A percentile compares a stretch with the other conserved stretches of the same genome.
phyloP scores from a whole-genome alignment of 495 filamentous ascomycete genomes.

The Podospora comata region DNA sequence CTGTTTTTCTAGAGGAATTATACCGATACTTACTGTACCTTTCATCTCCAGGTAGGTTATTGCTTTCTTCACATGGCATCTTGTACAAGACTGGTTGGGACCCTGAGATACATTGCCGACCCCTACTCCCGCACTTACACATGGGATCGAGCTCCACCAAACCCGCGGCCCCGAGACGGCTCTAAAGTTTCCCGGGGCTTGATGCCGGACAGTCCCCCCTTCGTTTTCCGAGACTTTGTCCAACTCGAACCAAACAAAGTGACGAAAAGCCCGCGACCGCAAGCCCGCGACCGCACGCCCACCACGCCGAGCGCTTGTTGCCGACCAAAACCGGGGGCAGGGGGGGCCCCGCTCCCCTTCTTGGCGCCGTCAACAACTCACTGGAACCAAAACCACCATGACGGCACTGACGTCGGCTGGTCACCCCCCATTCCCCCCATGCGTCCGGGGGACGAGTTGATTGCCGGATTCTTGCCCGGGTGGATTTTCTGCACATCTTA shows the following conservation, averaged over 20 bases:
- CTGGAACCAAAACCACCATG: constrained; percentile 2
- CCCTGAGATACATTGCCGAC: background rate
- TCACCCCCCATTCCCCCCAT: background rate
- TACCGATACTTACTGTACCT: background rate
- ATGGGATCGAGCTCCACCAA: constrained; percentile 1
- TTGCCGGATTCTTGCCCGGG: background rate
- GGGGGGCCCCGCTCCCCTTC: constrained; percentile 3
- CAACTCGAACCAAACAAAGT: too few species aligned
- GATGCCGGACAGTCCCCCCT: constrained; percentile 13
- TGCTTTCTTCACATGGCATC: too few species aligned
- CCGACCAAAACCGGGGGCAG: constrained; percentile 3
- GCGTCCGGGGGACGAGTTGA: background rate
- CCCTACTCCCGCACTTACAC: background rate
- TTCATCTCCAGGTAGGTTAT: background rate
- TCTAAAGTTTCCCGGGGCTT: constrained; percentile 7
- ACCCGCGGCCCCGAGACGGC: constrained; percentile 15
- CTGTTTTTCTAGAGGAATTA: background rate
- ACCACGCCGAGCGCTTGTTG: background rate
- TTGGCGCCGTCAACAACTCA: constrained; percentile 11
- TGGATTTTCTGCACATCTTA: constrained; percentile 7
- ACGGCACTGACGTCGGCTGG: constrained; percentile 17
- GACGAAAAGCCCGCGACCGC: background rate
- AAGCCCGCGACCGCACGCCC: background rate
- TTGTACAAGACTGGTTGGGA: background rate
- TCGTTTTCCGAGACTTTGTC: constrained; percentile 10